These are phyloP conservation scores for Metschnikowia baotianmanensis DNA, from an alignment of 805 yeast species.

Conservation along the genomic window DNA sequence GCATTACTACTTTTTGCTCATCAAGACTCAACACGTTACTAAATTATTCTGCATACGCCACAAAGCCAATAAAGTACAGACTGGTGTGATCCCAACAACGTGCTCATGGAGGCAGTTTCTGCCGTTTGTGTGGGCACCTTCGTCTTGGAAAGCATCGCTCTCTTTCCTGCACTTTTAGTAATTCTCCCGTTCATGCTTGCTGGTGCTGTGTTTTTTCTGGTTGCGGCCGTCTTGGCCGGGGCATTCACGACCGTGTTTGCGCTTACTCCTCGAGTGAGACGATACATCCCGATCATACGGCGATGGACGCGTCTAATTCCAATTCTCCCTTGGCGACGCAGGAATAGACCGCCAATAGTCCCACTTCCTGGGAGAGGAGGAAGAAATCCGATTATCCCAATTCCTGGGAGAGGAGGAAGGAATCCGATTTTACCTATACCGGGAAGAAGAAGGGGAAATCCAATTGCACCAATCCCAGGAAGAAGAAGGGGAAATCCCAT, in stretches of 20 bases:
- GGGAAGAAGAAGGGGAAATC: neutral
- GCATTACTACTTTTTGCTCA: no score
- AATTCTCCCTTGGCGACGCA: neutral
- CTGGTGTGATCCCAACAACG: neutral
- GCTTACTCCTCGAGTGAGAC: neutral
- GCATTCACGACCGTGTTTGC: neutral
- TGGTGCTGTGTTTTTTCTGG: neutral
- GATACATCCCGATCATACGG: neutral
- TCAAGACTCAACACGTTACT: no score
- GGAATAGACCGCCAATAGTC: neutral
- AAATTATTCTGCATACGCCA: no score
- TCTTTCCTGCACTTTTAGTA: neutral
- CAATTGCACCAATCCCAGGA: no score
- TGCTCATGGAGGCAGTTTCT: neutral
- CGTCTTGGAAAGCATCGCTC: neutral
- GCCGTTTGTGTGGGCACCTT: neutral
- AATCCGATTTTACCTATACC: no score
- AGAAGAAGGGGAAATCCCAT: neutral
- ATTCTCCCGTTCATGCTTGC: neutral
- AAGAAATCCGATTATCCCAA: neutral
- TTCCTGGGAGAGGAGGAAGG: neutral
- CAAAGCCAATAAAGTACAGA: no score
- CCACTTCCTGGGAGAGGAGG: neutral
- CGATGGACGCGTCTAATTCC: neutral
- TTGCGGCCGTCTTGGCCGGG: neutral